phyloP scores from a whole-genome alignment of 306 rosid genomes.

The Myrica gale region DNA sequence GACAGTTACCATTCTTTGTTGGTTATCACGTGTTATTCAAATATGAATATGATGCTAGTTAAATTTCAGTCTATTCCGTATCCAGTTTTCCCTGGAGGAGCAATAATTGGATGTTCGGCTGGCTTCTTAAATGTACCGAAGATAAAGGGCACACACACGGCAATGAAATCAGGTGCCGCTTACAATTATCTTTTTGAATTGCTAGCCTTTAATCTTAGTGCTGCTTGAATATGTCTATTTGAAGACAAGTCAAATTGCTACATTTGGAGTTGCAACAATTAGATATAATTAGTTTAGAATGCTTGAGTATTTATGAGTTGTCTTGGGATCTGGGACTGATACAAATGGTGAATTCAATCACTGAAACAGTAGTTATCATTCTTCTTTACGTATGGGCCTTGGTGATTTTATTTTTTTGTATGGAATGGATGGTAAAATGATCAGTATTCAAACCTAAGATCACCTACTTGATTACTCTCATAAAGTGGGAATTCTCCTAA shows the following conservation, averaged over 20 bases:
- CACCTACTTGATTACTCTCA: too few relatives aligned
- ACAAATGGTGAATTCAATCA: too few relatives aligned
- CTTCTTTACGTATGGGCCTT: too few relatives aligned
- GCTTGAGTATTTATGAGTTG: neutral
- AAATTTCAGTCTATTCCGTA: constrained; percentile 99
- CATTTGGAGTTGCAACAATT: neutral
- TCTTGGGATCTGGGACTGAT: too few relatives aligned
- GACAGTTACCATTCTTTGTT: constrained; percentile 14
- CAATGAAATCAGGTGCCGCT: constrained; percentile 88
- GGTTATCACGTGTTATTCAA: constrained; percentile 30
- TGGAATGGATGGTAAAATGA: too few relatives aligned
- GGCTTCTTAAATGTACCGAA: constrained; percentile 94
- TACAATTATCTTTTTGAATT: constrained; percentile 3
- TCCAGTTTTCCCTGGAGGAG: constrained; percentile 99
- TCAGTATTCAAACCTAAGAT: too few relatives aligned
- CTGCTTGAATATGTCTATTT: constrained; percentile 9
- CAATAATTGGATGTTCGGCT: constrained; percentile 88
- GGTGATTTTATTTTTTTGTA: too few relatives aligned
- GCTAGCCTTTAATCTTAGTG: constrained; percentile 6
- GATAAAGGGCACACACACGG: constrained; percentile 93
- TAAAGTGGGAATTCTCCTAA: too few relatives aligned
- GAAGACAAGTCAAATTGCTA: constrained; percentile 5
- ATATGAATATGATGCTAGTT: constrained; percentile 64
- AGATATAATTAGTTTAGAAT: neutral
- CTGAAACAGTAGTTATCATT: too few relatives aligned